These are phyloP conservation scores for Xylariaceae sp. DNA, from an alignment of 2,329 filamentous ascomycete genomes.

Conservation along the genomic window DNA sequence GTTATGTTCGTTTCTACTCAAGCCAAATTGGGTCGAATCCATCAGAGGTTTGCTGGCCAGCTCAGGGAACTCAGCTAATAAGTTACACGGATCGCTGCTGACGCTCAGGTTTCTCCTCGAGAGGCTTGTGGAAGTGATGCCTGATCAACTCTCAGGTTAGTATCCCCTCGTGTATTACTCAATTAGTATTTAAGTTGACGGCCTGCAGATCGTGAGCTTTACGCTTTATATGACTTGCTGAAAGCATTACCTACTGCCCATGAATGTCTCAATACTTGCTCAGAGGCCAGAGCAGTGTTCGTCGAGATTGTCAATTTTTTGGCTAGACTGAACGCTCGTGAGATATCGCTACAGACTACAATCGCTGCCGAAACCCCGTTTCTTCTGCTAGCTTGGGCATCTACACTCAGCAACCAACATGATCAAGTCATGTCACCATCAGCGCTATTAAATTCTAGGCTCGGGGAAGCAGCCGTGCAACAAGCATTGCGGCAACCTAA, in stretches of 20 bases:
- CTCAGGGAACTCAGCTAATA: slow-evolving; percentile 48
- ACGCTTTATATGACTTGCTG: slow-evolving; percentile 26
- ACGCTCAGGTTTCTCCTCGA: slow-evolving; percentile 60
- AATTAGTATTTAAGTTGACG: slow-evolving; percentile 6
- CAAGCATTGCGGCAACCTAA: slow-evolving; percentile 27
- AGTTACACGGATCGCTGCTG: slow-evolving; percentile 61
- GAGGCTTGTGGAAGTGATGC: slow-evolving; percentile 51
- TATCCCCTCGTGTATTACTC: not conserved
- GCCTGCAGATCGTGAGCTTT: slow-evolving; percentile 25
- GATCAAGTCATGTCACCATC: slow-evolving; percentile 8
- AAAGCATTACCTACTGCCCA: slow-evolving; percentile 19
- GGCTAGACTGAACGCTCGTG: slow-evolving; percentile 5
- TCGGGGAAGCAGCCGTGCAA: slow-evolving; percentile 38
- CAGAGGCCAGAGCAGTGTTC: slow-evolving; percentile 37
- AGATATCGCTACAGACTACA: not conserved
- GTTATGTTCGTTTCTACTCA: slow-evolving; percentile 63
- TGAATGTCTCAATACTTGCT: slow-evolving; percentile 23
- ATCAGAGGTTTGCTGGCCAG: slow-evolving; percentile 43
- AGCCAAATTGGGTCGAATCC: slow-evolving; percentile 50
- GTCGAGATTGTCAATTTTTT: slow-evolving; percentile 38
- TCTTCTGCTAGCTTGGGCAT: not conserved
- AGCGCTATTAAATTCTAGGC: slow-evolving; percentile 30
- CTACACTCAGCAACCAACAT: slow-evolving; percentile 4
- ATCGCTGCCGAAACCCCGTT: not conserved
- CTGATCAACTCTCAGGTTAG: slow-evolving; percentile 48